A percentile compares a stretch with the other conserved stretches of the same genome.
phyloP scores from a whole-genome alignment of 2,329 filamentous ascomycete species.

The Fusarium chuoi region DNA sequence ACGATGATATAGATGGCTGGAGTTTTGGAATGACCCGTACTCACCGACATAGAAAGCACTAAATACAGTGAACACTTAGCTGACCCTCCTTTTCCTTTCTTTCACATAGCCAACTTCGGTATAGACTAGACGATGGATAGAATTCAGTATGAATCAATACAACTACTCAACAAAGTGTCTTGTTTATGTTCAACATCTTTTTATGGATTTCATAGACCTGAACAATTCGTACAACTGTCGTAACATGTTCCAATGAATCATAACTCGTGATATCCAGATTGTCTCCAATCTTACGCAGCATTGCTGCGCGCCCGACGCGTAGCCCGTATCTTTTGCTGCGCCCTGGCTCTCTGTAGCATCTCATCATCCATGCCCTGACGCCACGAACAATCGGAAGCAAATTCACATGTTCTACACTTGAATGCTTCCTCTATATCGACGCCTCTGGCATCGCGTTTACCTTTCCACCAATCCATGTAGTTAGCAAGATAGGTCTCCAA shows the following conservation, averaged over 20 bases:
- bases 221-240: not conserved
- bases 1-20: slow-evolving; percentile 37
- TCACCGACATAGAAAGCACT: slow-evolving; percentile 39
- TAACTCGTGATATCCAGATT: slow-evolving; percentile 29
- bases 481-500: slow-evolving; percentile 74
- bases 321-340: slow-evolving; percentile 38
- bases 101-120: not conserved
- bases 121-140: not conserved
- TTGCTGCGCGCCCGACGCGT: slow-evolving; percentile 17
- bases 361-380: slow-evolving; percentile 75
- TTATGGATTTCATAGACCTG: not conserved
- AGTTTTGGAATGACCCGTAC: slow-evolving; percentile 41
- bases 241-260: slow-evolving; percentile 15
- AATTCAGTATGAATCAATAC: not conserved
- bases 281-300: slow-evolving; percentile 10
- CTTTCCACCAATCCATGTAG: slow-evolving; percentile 90
- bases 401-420: slow-evolving; percentile 89
- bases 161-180: not conserved
- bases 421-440: slow-evolving; percentile 87
- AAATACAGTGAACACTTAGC: not conserved
- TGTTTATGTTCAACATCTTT: not conserved
- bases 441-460: slow-evolving; percentile 75
- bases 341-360: slow-evolving; percentile 39
- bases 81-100: not conserved
- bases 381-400: slow-evolving; percentile 83